Evolutionary conservation across 23 red algal genomes (phyloP), one percentile per base, ranked within the genome.

Genomic region (Gracilaria domingensis): DNA sequence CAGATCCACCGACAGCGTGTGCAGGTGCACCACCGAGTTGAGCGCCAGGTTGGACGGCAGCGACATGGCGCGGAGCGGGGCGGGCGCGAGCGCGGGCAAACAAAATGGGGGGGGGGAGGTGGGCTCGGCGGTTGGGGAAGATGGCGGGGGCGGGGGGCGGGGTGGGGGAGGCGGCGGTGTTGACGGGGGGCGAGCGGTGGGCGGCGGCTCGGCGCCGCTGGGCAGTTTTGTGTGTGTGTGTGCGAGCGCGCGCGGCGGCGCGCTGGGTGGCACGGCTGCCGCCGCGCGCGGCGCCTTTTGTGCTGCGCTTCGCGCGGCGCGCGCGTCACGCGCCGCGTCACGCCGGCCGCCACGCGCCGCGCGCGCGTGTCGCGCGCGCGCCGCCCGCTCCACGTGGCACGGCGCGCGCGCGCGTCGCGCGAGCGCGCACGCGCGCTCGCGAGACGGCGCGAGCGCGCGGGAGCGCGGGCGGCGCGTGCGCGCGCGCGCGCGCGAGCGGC

Each of bases 1-100:
- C 20, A 75, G 69, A 32, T 75, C 69, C 69, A 75, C 69, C 37
- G 69, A 75, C 35, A 75, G 69, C 69, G 69, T 75, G 69, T 75
- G 69, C 69, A 75, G 69, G 69, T 75, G 69, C 35, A 75, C 39
- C 69, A 75, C 69, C 9, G 69, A 75, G 37, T 75, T 40, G 37
- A 75, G 39, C 34, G 69, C 69, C 16, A 75, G 34, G 39, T 75
- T 75, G 35, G 33, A 21, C 18, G 69, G 69, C 36, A 75, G 69
- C 69, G 69, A 44, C 69, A 75, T 75, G 0, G 36, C 14, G 17
- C 12, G 17, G 12, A 9, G 26, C 26, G 66, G 26, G 66, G 66
- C 4, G 28, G 66, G 28, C 20, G 49, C 49, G 49, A 53, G 49
- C 49, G 49, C 11, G 17, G 49, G 11, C 17, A 17, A 53, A 17